These are phyloP conservation scores for Trichothecium roseum DNA, from an alignment of 2,329 filamentous ascomycete genomes.

Conservation along the genomic window DNA sequence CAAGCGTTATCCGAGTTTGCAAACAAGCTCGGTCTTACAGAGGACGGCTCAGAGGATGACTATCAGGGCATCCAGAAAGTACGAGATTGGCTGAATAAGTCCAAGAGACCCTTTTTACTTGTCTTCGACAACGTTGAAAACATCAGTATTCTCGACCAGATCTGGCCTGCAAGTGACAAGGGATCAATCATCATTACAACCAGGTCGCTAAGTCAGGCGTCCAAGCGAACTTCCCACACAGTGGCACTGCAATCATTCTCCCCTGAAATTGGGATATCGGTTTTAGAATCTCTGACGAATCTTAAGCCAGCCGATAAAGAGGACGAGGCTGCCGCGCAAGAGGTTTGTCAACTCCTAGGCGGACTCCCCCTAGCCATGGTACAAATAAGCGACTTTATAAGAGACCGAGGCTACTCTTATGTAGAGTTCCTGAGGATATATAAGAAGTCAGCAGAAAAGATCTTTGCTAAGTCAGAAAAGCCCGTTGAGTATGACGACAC, in stretches of 20 bases:
- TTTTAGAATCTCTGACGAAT: slow-evolving; percentile 2
- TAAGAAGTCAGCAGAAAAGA: slow-evolving; percentile 5
- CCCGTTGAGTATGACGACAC: slow-evolving; percentile 4
- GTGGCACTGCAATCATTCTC: slow-evolving; percentile 4
- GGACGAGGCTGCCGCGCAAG: slow-evolving; percentile 2
- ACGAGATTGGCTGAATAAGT: slow-evolving; percentile 3
- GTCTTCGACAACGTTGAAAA: slow-evolving; percentile 6
- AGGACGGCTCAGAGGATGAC: slow-evolving; percentile 1
- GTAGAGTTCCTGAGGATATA: slow-evolving; percentile 4
- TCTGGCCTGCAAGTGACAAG: slow-evolving; percentile 4
- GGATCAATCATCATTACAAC: slow-evolving; percentile 6
- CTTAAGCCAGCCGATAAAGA: slow-evolving; percentile 1
- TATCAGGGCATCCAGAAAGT: slow-evolving; percentile 2
- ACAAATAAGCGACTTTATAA: slow-evolving; percentile 4
- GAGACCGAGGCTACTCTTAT: slow-evolving; percentile 1
- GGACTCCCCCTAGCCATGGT: slow-evolving; percentile 5
- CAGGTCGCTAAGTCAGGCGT: slow-evolving; percentile 3
- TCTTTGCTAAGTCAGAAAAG: slow-evolving; percentile 3
- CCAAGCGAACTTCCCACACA: slow-evolving; percentile 1
- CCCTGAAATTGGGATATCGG: no score
- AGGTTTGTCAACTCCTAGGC: slow-evolving; percentile 3
- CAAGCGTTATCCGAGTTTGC: slow-evolving; percentile 4
- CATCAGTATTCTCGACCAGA: slow-evolving; percentile 2
- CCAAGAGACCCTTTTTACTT: slow-evolving; percentile 3
- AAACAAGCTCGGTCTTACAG: slow-evolving; percentile 3